Evolutionary conservation across 2,329 filamentous ascomycete genomes (phyloP).

Genomic region (Botrytis paeoniae): DNA sequence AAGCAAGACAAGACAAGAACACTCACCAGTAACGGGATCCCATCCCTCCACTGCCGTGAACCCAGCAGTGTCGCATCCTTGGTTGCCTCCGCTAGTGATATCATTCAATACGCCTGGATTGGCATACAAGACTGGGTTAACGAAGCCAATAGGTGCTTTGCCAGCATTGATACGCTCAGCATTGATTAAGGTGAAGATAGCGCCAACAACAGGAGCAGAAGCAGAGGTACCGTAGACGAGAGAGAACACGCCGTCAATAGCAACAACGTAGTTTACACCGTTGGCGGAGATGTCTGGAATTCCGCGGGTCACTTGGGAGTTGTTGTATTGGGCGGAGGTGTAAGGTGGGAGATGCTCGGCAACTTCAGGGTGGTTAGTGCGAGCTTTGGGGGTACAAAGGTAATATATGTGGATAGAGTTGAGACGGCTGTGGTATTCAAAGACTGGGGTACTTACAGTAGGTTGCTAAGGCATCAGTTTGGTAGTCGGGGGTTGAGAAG

Average conservation of each 20-base stretch:
- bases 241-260: slow-evolving; percentile 43
- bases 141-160: slow-evolving; percentile 43
- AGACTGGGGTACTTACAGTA: slow-evolving; percentile 33
- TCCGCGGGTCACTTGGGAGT: slow-evolving; percentile 43
- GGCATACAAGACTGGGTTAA: slow-evolving; percentile 44
- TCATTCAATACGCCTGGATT: slow-evolving; percentile 34
- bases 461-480: slow-evolving; percentile 36
- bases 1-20: background rate
- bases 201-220: slow-evolving; percentile 40
- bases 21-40: slow-evolving; percentile 40
- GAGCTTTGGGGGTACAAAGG: slow-evolving; percentile 32
- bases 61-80: slow-evolving; percentile 40
- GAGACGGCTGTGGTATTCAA: background rate
- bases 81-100: slow-evolving; percentile 41
- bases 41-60: slow-evolving; percentile 37
- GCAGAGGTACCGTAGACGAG: slow-evolving; percentile 51
- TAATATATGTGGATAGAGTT: background rate
- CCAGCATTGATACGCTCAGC: slow-evolving; percentile 54
- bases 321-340: slow-evolving; percentile 46
- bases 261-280: slow-evolving; percentile 44
- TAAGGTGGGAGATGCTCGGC: slow-evolving; percentile 23
- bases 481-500: slow-evolving; percentile 48
- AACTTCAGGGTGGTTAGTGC: slow-evolving; percentile 28
- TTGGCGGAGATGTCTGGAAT: slow-evolving; percentile 48
- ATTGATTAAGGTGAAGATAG: slow-evolving; percentile 59